These are phyloP conservation scores for Fragilariopsis cylindrus DNA, from an alignment of 108 stramenopile genomes.

Conservation along the genomic window DNA sequence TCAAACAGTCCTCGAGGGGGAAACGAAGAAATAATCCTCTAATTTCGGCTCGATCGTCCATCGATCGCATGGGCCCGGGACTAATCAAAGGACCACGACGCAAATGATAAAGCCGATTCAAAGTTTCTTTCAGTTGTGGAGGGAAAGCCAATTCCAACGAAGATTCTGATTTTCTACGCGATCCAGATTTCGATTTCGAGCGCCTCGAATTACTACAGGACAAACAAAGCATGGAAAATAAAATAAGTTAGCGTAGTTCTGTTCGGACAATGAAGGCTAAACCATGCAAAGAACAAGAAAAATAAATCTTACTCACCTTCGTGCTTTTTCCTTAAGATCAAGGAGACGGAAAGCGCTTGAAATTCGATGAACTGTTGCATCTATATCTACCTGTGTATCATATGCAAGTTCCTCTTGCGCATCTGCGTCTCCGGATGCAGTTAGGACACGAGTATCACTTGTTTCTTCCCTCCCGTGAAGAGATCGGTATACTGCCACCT, in stretches of 20 bases:
- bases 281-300: background rate
- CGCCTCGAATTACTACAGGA: background rate
- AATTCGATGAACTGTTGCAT: constrained; percentile 57
- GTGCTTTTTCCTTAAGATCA: constrained; percentile 45
- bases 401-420: constrained; percentile 50
- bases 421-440: constrained; percentile 32
- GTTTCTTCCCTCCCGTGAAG: constrained; percentile 52
- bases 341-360: constrained; percentile 60
- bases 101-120: constrained; percentile 50
- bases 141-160: constrained; percentile 68
- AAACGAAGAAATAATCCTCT: constrained; percentile 57
- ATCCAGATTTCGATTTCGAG: background rate
- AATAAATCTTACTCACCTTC: constrained; percentile 13
- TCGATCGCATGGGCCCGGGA: constrained; percentile 57
- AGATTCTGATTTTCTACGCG: constrained; percentile 28
- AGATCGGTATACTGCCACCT: constrained; percentile 57
- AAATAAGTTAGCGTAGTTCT: background rate
- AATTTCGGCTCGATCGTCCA: constrained; percentile 55
- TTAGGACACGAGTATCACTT: constrained; percentile 27
- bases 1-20: constrained; percentile 54
- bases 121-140: constrained; percentile 47
- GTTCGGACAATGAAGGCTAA: background rate
- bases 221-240: background rate
- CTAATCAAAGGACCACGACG: constrained; percentile 57
- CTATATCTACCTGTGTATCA: constrained; percentile 55